Evolutionary conservation across 306 rosid species (phyloP).

Genomic region (Prinsepia uniflora): DNA sequence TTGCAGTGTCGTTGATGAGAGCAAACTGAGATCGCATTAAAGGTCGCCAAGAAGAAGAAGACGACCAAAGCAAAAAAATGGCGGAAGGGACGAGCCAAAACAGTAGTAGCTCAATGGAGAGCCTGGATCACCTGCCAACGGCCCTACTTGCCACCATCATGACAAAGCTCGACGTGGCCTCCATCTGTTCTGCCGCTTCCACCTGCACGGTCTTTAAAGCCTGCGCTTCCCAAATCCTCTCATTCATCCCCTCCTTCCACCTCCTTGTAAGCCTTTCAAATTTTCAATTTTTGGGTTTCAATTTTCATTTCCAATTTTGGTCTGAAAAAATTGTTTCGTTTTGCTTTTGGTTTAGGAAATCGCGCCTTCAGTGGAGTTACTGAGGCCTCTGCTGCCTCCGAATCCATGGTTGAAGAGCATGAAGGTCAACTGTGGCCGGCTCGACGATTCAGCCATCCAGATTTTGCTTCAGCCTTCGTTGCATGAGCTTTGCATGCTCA

Average conservation of each 20-base stretch:
- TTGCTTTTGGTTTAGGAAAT: conserved; percentile 40
- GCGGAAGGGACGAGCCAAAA: conserved; percentile 23
- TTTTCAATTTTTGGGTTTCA: background rate
- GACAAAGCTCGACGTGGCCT: conserved; percentile 74
- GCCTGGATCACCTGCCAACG: conserved; percentile 59
- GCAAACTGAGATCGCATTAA: background rate
- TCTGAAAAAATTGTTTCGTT: background rate
- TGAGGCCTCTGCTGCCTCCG: conserved; percentile 69
- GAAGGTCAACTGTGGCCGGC: conserved; percentile 68
- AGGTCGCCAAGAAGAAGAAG: background rate
- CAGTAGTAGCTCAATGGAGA: conserved; percentile 14
- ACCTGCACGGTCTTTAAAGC: conserved; percentile 60
- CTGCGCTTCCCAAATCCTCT: conserved; percentile 58
- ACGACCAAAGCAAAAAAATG: background rate
- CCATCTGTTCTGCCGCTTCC: conserved; percentile 68
- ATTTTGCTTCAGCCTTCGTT: conserved; percentile 59
- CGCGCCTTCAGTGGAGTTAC: conserved; percentile 53
- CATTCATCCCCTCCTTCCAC: conserved; percentile 68
- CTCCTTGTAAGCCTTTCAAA: conserved; percentile 48
- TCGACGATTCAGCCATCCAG: conserved; percentile 66
- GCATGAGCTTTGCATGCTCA: conserved; percentile 64
- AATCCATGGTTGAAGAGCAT: conserved; percentile 60
- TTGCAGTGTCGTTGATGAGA: background rate
- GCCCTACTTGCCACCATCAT: conserved; percentile 60
- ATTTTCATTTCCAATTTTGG: background rate